Base-by-base conservation (phyloP, 148 eudicot genomes). In the Vaccinium macrocarpon region DNA sequence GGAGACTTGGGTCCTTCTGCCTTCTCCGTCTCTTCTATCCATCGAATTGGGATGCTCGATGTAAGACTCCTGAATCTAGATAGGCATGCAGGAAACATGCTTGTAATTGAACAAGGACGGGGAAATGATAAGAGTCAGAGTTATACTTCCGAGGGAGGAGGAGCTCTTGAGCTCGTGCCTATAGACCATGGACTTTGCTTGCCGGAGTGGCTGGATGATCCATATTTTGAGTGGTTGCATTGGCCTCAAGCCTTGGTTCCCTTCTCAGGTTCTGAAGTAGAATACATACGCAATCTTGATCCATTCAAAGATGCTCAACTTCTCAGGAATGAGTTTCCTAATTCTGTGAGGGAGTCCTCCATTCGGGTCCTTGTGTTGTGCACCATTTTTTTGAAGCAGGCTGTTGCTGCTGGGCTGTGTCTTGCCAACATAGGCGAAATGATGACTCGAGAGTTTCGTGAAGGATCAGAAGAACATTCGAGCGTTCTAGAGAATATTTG, bases 241-340 rank as follows among this genome's bases (percentile, higher is more conserved):
- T 97, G 99, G 99, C 99, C 99, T 76, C 99, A 97, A 92, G 93
- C 99, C 52, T 89, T 89, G 61, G 88, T 97, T 46, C 99, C 99
- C 21, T 95, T 97, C 66, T 91, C 99, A 0, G 97, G 95, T 15
- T 18, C 82, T 82, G 99, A 97, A 88, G 62, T 92, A 27, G 95
- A 97, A 23, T 97, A 95, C 84, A 90, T 97, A 35, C 82, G 87
- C 18, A 89, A 84, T 70, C 94, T 97, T 7, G 87, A 95, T 85
- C 99, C 98, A 0, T 90, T 88, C 55, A 88, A 88, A 79, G 99
- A 97, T 83, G 98, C 99, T 8, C 89, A 88, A 68, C 84, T 95
- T 81, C 86, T 97, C 14, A 89, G 96, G 86, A 86, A 81, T 29
- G 90, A 94, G 79, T 81, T 97, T 46, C 97, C 97, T 12, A 68